Conservation (phyloP, 2,329 filamentous ascomycete species). For the Tolypocladium tundrense region DNA sequence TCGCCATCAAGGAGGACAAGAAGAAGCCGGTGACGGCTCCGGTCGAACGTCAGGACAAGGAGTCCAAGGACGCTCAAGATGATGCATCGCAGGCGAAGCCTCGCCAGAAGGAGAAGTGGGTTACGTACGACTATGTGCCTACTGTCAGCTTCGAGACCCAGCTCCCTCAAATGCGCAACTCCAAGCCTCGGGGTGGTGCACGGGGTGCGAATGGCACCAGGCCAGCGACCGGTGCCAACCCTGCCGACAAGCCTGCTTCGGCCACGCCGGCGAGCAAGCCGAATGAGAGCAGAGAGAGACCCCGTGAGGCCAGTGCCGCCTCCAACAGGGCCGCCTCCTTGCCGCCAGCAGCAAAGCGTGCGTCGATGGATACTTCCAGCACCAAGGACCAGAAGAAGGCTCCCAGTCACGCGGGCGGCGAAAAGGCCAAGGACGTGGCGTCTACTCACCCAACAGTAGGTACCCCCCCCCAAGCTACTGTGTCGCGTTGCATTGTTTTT, state of each 20-base stretch:
- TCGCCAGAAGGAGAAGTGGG: slow-evolving; percentile 76
- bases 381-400: slow-evolving; percentile 37
- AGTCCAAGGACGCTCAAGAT: slow-evolving; percentile 49
- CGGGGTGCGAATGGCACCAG: slow-evolving; percentile 30
- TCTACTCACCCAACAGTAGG: slow-evolving; percentile 27
- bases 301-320: slow-evolving; percentile 24
- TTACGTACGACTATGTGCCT: slow-evolving; percentile 70
- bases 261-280: slow-evolving; percentile 18
- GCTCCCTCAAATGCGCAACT: slow-evolving; percentile 44
- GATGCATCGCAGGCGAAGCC: slow-evolving; percentile 31
- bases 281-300: slow-evolving; percentile 21
- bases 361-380: slow-evolving; percentile 28
- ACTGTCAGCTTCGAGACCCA: slow-evolving; percentile 81
- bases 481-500: slow-evolving; percentile 2
- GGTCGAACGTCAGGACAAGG: slow-evolving; percentile 51
- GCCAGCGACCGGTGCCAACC: slow-evolving; percentile 22
- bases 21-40: slow-evolving; percentile 48
- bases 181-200: slow-evolving; percentile 40
- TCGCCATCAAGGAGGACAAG: slow-evolving; percentile 59
- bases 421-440: slow-evolving; percentile 30
- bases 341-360: slow-evolving; percentile 31
- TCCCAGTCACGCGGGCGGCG: slow-evolving; percentile 18
- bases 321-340: slow-evolving; percentile 24
- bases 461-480: slow-evolving; percentile 5
- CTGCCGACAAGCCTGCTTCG: slow-evolving; percentile 26